Conservation (phyloP, 129 eudicot species). For the Flaveria sonorensis region DNA sequence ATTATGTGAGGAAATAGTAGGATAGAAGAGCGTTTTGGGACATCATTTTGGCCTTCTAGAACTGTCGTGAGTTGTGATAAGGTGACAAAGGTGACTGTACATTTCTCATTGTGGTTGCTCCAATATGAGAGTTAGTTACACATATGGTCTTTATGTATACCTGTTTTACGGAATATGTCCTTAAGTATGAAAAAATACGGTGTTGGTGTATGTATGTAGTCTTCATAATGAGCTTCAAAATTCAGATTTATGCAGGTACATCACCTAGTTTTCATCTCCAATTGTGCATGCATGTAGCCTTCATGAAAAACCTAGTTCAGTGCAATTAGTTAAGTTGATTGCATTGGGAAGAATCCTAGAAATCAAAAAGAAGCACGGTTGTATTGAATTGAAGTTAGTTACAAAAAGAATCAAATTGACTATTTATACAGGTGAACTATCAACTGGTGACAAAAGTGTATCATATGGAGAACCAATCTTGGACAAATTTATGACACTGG, state of each 20-base stretch:
- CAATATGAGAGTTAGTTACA: no score
- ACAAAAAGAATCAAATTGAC: conserved; percentile 27
- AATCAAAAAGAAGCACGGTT: conserved; percentile 5
- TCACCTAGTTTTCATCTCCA: neutral
- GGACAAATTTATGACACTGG: conserved; percentile 22
- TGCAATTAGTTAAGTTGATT: neutral
- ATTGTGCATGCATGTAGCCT: neutral
- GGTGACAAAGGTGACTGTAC: no score
- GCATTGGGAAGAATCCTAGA: neutral
- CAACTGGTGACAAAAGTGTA: conserved; percentile 24
- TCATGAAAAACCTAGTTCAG: neutral
- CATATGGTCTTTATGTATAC: no score
- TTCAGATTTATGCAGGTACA: neutral
- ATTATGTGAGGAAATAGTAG: no score
- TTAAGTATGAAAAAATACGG: no score
- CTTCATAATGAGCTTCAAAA: no score
- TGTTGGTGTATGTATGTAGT: no score
- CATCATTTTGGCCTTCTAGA: no score
- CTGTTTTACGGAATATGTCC: no score
- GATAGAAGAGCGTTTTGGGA: no score
- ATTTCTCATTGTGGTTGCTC: no score
- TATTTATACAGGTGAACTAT: conserved; percentile 35
- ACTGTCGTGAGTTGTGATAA: no score
- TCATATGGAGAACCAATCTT: neutral
- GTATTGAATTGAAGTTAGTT: conserved; percentile 15